A percentile compares a stretch with the other conserved stretches of the same genome.
phyloP scores from a whole-genome alignment of 805 yeast genomes.

The Schwanniomyces polymorphus region DNA sequence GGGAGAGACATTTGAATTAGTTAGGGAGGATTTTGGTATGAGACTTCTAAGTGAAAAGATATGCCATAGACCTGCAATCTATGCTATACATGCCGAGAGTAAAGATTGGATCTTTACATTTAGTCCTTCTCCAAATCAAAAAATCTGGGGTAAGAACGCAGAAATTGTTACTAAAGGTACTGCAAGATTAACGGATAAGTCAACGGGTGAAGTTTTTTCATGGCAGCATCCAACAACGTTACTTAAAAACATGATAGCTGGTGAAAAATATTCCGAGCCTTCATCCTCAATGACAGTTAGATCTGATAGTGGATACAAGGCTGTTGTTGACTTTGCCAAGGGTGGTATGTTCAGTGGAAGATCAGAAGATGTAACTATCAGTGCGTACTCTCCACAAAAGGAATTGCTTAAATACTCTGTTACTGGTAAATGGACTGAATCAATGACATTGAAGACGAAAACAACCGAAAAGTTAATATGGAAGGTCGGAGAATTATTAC shows the following conservation, averaged over 20 bases:
- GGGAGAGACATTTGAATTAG: constrained; percentile 91
- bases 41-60: constrained; percentile 84
- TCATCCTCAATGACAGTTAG: constrained; percentile 62
- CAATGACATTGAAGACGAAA: constrained; percentile 46
- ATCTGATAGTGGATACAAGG: constrained; percentile 67
- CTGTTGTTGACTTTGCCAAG: constrained; percentile 71
- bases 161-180: constrained; percentile 79
- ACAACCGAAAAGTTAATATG: constrained; percentile 54
- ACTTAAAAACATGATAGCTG: constrained; percentile 86
- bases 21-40: constrained; percentile 77
- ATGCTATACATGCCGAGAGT: constrained; percentile 79
- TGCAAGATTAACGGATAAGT: constrained; percentile 53
- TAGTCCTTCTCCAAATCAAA: constrained; percentile 74
- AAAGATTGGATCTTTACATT: constrained; percentile 67
- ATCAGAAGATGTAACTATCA: constrained; percentile 63
- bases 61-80: constrained; percentile 79
- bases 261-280: constrained; percentile 94
- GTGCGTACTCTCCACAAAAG: constrained; percentile 38
- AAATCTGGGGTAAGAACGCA: constrained; percentile 92
- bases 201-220: constrained; percentile 69
- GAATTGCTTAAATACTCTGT: constrained; percentile 41
- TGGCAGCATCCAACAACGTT: constrained; percentile 85
- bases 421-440: constrained; percentile 86
- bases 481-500: constrained; percentile 67
- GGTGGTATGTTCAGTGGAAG: constrained; percentile 85